Conservation (phyloP, 768 basidiomycete species). For the Tricholoma hemisulphureum region DNA sequence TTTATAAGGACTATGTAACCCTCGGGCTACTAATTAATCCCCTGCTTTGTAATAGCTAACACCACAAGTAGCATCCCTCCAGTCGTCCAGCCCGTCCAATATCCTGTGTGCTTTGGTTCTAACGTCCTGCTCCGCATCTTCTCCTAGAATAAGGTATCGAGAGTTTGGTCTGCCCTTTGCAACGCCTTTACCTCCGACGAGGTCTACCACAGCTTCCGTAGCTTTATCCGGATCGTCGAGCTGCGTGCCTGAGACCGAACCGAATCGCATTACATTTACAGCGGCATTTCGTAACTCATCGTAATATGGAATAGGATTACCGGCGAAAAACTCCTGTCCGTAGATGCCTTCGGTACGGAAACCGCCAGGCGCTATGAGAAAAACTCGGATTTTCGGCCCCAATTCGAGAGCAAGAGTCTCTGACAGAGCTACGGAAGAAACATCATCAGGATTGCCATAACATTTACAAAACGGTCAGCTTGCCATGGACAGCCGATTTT, state of each 20-base stretch:
- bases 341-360: constrained; percentile 63
- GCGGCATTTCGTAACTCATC: constrained; percentile 40
- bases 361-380: constrained; percentile 57
- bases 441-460: neutral
- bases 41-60: constrained; percentile 37
- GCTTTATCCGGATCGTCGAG: constrained; percentile 59
- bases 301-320: constrained; percentile 49
- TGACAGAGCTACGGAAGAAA: constrained; percentile 46
- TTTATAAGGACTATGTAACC: no score
- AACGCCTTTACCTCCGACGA: constrained; percentile 50
- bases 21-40: no score
- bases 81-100: constrained; percentile 48
- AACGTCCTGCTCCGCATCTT: constrained; percentile 53
- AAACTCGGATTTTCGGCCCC: constrained; percentile 50
- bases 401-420: constrained; percentile 57
- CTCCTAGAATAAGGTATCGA: constrained; percentile 46
- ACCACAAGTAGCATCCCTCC: constrained; percentile 49
- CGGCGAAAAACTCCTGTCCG: constrained; percentile 32
- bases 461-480: constrained; percentile 6
- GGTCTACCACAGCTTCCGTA: constrained; percentile 47
- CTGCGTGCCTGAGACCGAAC: constrained; percentile 41
- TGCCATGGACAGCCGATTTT: constrained; percentile 61
- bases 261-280: constrained; percentile 30
- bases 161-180: constrained; percentile 49
- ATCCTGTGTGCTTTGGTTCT: constrained; percentile 47